Evolutionary conservation across 371 early-diverging fungal species (phyloP).

Genomic region (Fennellomyces sp.): DNA sequence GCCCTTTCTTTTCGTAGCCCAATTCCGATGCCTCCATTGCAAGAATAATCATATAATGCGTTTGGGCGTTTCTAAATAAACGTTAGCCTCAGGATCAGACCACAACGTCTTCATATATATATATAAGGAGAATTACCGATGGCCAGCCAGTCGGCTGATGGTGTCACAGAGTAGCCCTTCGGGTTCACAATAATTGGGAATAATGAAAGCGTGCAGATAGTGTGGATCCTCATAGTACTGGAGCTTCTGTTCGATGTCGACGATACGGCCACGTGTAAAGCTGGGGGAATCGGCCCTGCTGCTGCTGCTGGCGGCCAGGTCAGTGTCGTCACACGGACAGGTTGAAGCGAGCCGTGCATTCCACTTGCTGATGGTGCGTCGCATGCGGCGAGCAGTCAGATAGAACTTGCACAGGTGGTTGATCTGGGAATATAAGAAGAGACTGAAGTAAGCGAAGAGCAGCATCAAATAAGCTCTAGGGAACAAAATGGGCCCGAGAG

Average conservation of each 20-base stretch:
- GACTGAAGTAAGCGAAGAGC: conserved; percentile 37
- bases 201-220: conserved; percentile 56
- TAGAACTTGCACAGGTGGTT: conserved; percentile 48
- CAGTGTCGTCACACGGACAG: background rate
- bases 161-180: conserved; percentile 48
- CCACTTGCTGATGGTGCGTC: conserved; percentile 34
- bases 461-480: conserved; percentile 39
- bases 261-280: conserved; percentile 28
- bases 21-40: conserved; percentile 82
- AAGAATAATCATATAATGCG: conserved; percentile 58
- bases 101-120: no score
- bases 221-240: conserved; percentile 31
- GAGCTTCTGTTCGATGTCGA: conserved; percentile 29
- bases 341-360: conserved; percentile 13
- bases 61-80: conserved; percentile 36
- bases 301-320: conserved; percentile 7
- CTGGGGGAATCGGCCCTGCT: conserved; percentile 19
- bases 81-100: background rate
- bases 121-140: conserved; percentile 33
- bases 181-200: conserved; percentile 68
- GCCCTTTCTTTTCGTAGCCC: conserved; percentile 64
- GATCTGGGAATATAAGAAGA: conserved; percentile 45
- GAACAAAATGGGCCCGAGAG: conserved; percentile 45
- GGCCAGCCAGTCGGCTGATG: conserved; percentile 40
- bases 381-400: conserved; percentile 36